phyloP scores from a whole-genome alignment of 768 basidiomycete species.

The Mycena olivaceomarginata region DNA sequence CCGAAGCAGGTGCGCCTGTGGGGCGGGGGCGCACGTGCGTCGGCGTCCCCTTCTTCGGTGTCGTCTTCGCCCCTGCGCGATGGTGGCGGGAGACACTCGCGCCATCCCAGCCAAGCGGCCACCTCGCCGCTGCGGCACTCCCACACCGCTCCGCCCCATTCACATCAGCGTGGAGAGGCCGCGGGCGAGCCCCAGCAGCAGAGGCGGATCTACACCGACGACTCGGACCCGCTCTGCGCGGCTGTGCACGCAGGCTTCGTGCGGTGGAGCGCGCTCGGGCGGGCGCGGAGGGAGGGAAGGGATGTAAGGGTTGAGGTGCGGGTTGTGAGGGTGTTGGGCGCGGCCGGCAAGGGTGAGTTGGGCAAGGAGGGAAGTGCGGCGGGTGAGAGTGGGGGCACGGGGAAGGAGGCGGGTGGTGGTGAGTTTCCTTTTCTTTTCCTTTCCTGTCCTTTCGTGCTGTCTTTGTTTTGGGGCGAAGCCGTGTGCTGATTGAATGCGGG shows the following conservation, averaged over 20 bases:
- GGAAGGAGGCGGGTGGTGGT: too few relatives aligned
- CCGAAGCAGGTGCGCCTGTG: slow-evolving; percentile 62
- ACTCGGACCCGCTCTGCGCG: slow-evolving; percentile 68
- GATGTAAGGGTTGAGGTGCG: slow-evolving; percentile 65
- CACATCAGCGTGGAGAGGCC: not conserved
- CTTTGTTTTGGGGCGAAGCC: too few relatives aligned
- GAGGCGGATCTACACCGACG: slow-evolving; percentile 71
- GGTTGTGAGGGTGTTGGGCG: slow-evolving; percentile 57
- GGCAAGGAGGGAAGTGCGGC: too few relatives aligned
- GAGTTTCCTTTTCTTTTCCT: too few relatives aligned
- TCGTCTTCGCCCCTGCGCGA: not conserved
- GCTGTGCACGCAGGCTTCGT: slow-evolving; percentile 69
- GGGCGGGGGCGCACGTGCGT: slow-evolving; percentile 59
- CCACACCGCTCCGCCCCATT: not conserved
- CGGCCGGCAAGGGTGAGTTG: not conserved
- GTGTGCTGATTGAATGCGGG: too few relatives aligned
- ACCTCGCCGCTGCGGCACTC: too few relatives aligned
- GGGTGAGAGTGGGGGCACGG: too few relatives aligned
- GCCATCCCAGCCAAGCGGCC: too few relatives aligned
- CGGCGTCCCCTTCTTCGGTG: not conserved
- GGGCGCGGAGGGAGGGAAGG: slow-evolving; percentile 55
- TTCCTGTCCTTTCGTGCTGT: too few relatives aligned
- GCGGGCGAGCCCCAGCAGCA: not conserved
- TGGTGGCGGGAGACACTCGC: too few relatives aligned
- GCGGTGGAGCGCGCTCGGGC: slow-evolving; percentile 62